Evolutionary conservation across 225 moss, liverwort and hornwort species (phyloP), one percentile per base, ranked within the genome.

Genomic region (Pseudisothecium myosuroides): DNA sequence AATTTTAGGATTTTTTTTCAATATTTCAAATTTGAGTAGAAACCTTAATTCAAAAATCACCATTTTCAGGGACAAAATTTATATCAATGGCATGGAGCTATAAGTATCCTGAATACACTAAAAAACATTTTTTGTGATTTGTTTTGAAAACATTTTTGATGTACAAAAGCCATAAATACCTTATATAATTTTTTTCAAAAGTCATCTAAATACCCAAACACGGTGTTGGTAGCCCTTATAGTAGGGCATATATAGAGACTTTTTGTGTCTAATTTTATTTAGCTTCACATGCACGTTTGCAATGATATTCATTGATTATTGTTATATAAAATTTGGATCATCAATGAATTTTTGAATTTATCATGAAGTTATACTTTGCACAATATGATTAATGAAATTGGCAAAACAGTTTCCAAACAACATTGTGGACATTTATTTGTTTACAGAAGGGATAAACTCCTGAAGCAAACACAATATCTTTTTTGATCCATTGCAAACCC

Each of bases 151-250:
- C 1, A 41, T 14, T 20, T 71, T 3, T 41, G 26, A 7, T 15
- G 4, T 41, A 26, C 8, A 27, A 71, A 71, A 68, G 14, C 1
- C 6, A 18, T 43, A 29, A 17, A 73, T 45, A 29, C 11, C 29
- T 74, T 29, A 17, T 17, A 28, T 17, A 74, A 0, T 4, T 7
- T 0, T 43, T 2, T 72, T 9, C 1, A 43, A 0, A 71, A 72
- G 16, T 41, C 26, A 39, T 39, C 3, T 8, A 21, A n/a, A 7
- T 8, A 23, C 2, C 8, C 24, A 41, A 71, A 26, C 1, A 69
- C 23, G 5, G 8, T 32, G 8, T 5, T 14, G 26, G 14, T 28
- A 3, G 7, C 6, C 36, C 5, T 37, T 67, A 21, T 0, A 11
- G 0, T n/a, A 71, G 26, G 9, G 3, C 5, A 14, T 14, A 41